Evolutionary conservation across 1,284 basidiomycete species (phyloP).

Genomic region (Bjerkandera adusta): DNA sequence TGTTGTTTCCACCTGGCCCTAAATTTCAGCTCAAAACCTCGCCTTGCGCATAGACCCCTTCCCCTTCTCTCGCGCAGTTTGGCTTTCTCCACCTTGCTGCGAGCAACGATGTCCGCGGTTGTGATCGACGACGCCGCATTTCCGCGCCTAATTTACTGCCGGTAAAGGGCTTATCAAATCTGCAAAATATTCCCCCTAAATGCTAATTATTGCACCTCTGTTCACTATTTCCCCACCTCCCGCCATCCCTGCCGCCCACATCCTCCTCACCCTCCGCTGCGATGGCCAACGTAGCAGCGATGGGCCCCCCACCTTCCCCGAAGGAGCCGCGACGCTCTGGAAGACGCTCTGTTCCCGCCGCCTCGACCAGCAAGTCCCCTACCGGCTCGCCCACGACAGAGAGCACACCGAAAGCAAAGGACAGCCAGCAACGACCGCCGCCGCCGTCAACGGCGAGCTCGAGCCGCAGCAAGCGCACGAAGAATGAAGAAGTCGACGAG

Average conservation of each 20-base stretch:
- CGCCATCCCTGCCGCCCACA: slow-evolving; percentile 19
- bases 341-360: slow-evolving; percentile 63
- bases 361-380: slow-evolving; percentile 70
- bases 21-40: too few species aligned
- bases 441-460: slow-evolving; percentile 42
- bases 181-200: slow-evolving; percentile 13
- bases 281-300: slow-evolving; percentile 37
- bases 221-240: slow-evolving; percentile 11
- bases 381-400: slow-evolving; percentile 61
- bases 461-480: slow-evolving; percentile 56
- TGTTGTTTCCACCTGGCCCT: too few species aligned
- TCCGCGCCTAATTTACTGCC: too few species aligned
- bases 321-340: slow-evolving; percentile 75
- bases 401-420: slow-evolving; percentile 38
- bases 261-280: slow-evolving; percentile 10
- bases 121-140: too few species aligned
- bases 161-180: slow-evolving; percentile 12
- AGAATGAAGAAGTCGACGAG: slow-evolving; percentile 73
- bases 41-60: too few species aligned
- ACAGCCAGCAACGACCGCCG: slow-evolving; percentile 40
- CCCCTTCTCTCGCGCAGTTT: too few species aligned
- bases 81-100: too few species aligned
- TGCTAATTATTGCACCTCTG: slow-evolving; percentile 13
- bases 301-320: slow-evolving; percentile 76
- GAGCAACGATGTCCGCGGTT: too few species aligned